A percentile compares a stretch with the other conserved stretches of the same genome.
These are phyloP conservation scores for Dictyostelium capitatum DNA, from an alignment of 78 protist species.

Conservation along the genomic window DNA sequence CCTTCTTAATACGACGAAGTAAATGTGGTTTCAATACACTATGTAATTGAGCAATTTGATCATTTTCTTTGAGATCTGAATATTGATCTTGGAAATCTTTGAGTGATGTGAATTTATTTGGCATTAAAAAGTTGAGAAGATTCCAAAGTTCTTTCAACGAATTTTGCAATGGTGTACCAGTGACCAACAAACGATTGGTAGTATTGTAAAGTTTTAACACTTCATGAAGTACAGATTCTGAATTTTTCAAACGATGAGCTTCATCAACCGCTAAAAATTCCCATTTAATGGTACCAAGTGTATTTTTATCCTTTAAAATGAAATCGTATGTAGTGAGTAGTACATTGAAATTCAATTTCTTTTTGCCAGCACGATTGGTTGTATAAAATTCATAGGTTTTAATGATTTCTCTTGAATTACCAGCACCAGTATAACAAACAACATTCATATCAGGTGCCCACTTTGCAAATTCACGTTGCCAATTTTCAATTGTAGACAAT, in stretches of 20 bases:
- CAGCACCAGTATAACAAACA: constrained; percentile 72
- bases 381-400: constrained; percentile 79
- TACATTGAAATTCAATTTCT: constrained; percentile 85
- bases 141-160: constrained; percentile 94
- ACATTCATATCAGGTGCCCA: constrained; percentile 95
- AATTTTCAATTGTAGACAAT: constrained; percentile 82
- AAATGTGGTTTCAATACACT: constrained; percentile 91
- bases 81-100: constrained; percentile 77
- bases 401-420: constrained; percentile 65
- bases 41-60: constrained; percentile 86
- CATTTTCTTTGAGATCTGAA: constrained; percentile 61
- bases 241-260: constrained; percentile 95
- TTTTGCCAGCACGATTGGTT: constrained; percentile 13
- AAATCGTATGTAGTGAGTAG: constrained; percentile 94
- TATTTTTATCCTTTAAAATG: constrained; percentile 59
- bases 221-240: constrained; percentile 82
- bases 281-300: constrained; percentile 85
- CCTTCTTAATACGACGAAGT: constrained; percentile 92
- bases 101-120: constrained; percentile 73
- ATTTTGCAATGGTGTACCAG: constrained; percentile 98
- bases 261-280: constrained; percentile 92
- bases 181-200: constrained; percentile 76
- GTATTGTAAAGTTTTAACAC: constrained; percentile 69
- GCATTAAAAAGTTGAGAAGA: constrained; percentile 91
- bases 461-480: constrained; percentile 91